phyloP scores from a whole-genome alignment of 495 filamentous ascomycete genomes.

The Aspergillus sclerotioniger region DNA sequence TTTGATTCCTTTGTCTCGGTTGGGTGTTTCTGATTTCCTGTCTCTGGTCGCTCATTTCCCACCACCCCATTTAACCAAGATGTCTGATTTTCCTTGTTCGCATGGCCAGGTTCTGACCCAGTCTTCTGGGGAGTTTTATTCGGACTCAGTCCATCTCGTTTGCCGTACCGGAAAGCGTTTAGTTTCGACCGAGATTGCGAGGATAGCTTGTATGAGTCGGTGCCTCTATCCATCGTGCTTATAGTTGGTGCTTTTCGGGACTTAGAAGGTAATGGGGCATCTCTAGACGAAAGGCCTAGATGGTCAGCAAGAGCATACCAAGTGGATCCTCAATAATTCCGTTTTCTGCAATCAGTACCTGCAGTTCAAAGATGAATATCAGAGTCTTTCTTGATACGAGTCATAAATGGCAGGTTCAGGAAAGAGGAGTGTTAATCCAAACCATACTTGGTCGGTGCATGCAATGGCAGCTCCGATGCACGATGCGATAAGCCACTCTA shows the following conservation, averaged over 20 bases:
- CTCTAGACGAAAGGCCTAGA: conserved; percentile 8
- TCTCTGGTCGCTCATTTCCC: conserved; percentile 27
- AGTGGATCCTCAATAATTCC: neutral
- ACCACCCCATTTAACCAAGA: conserved; percentile 44
- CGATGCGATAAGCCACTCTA: conserved; percentile 23
- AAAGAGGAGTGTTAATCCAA: neutral
- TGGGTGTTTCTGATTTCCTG: conserved; percentile 24
- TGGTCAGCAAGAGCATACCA: conserved; percentile 14
- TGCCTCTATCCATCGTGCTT: conserved; percentile 28
- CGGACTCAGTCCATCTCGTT: conserved; percentile 22
- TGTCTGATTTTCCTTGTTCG: conserved; percentile 39
- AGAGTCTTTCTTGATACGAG: neutral
- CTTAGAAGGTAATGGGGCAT: conserved; percentile 14
- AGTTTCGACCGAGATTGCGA: conserved; percentile 57
- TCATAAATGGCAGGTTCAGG: neutral
- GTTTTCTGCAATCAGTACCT: neutral
- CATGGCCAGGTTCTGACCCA: conserved; percentile 23
- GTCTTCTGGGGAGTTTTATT: conserved; percentile 34
- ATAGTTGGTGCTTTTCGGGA: conserved; percentile 12
- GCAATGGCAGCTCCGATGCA: conserved; percentile 6
- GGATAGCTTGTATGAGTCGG: conserved; percentile 40
- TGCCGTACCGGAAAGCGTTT: conserved; percentile 54
- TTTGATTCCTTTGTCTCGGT: conserved; percentile 33
- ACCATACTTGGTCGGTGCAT: neutral
- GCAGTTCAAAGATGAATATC: neutral